Evolutionary conservation across 148 eudicot genomes (phyloP), one percentile per base, ranked within the genome.

Genomic region (Chenopodium berlandieri): DNA sequence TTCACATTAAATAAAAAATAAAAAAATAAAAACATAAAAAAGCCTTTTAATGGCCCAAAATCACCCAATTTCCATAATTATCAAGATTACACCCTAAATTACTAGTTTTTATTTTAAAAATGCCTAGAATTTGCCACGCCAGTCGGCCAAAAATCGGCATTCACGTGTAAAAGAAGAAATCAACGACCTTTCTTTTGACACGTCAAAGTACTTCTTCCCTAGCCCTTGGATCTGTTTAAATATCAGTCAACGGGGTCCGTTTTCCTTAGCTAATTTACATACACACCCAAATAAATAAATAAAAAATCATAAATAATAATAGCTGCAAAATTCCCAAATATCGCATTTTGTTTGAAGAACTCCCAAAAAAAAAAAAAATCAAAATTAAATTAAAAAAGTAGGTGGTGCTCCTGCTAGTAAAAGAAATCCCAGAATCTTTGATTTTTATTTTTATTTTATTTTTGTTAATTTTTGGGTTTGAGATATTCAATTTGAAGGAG

Each of bases 231-330:
- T 81, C 27, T 2, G 1, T 16, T 62, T 14, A 20, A 19, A 10
- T 47, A 22, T 25, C 46, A 74, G 78, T 81, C 83, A 81, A 81
- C 83, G 83, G 65, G 23, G 65, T 62, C 65, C 65, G 65, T 62
- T 37, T 37, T 23, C 19, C 31, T 58, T n/a, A 50, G 9, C 32
- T 11, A 10, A 17, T 56, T 19, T 19, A 56, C 65, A 17, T 4
- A 56, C 62, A 37, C 44, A 37, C 44, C 44, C 44, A 37, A 37
- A 37, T 37, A 0, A 5, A 37, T 37, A 4, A 5, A 5, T 5
- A 37, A 3, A 2, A 34, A 48, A 11, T 19, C 16, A 56, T 14
- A 56, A 34, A 69, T 14, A 71, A 7, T 37, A 37, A 71, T 6
- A 69, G 1, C 72, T 32, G 46, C 58, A 22, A 71, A 71, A 48